A percentile compares a stretch with the other conserved stretches of the same genome.
These are phyloP conservation scores for Phyllosticta citrichinensis DNA, from an alignment of 2,329 filamentous ascomycete genomes.

Conservation along the genomic window DNA sequence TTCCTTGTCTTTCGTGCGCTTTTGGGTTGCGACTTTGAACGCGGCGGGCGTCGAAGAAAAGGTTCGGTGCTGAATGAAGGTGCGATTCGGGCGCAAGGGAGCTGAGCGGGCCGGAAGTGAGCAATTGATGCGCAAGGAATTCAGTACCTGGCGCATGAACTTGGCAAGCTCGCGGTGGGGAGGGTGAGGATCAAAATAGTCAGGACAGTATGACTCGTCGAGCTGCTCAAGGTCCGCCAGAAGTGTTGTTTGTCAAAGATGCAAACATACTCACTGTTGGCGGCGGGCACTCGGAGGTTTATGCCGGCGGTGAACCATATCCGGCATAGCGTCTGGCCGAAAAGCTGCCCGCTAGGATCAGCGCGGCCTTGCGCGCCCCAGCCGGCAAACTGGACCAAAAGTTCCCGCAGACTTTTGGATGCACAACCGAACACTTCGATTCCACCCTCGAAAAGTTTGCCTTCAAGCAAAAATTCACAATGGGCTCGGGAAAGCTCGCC, in stretches of 20 bases:
- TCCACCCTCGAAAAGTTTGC: neutral
- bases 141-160: conserved; percentile 32
- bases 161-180: conserved; percentile 8
- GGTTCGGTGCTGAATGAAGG: conserved; percentile 19
- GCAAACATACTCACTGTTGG: neutral
- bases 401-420: neutral
- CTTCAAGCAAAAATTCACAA: conserved; percentile 17
- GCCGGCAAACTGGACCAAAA: neutral
- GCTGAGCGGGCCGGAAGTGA: conserved; percentile 10
- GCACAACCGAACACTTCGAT: neutral
- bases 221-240: neutral
- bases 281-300: neutral
- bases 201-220: neutral
- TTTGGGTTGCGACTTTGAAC: conserved; percentile 20
- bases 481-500: conserved; percentile 41
- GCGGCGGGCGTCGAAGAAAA: conserved; percentile 24
- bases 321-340: conserved; percentile 2
- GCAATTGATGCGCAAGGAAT: conserved; percentile 28
- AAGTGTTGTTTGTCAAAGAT: conserved; percentile 2
- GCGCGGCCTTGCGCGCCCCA: neutral
- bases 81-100: conserved; percentile 15
- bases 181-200: neutral
- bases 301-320: conserved; percentile 3
- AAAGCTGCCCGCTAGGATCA: conserved; percentile 7
- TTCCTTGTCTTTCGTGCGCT: conserved; percentile 12